phyloP scores from a whole-genome alignment of 1,284 basidiomycete species.

The Puccinia polysora region DNA sequence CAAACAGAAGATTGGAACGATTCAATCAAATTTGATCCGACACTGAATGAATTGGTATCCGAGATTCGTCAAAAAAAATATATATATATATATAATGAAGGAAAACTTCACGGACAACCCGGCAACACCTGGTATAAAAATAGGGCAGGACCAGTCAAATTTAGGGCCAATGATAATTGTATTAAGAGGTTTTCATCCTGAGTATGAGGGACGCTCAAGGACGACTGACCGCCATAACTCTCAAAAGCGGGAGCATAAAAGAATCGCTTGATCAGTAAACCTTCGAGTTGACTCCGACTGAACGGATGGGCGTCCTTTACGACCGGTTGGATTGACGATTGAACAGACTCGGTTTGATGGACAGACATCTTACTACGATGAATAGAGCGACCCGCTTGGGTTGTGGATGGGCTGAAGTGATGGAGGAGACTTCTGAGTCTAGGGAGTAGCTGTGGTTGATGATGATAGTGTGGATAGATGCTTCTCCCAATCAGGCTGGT shows the following conservation, averaged over 20 bases:
- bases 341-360: background rate
- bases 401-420: too few species aligned
- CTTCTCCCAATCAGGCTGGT: too few species aligned
- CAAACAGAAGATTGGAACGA: background rate
- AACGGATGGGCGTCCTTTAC: constrained; percentile 64
- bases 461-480: too few species aligned
- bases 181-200: too few species aligned
- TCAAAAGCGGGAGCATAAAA: constrained; percentile 98
- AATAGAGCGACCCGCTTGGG: too few species aligned
- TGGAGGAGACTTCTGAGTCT: too few species aligned
- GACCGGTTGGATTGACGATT: constrained; percentile 2
- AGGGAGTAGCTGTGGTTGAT: too few species aligned
- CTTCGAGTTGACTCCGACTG: constrained; percentile 80
- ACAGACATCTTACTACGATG: too few species aligned
- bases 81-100: too few species aligned
- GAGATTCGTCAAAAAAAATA: background rate
- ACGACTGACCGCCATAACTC: constrained; percentile 80
- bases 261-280: constrained; percentile 82
- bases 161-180: too few species aligned
- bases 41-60: background rate
- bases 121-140: background rate
- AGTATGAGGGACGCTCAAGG: background rate
- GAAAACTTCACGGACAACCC: background rate
- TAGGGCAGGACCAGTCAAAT: too few species aligned
- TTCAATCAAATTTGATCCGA: constrained; percentile 22